Evolutionary conservation across 768 basidiomycete genomes (phyloP).

Genomic region (Tricholoma sp.): DNA sequence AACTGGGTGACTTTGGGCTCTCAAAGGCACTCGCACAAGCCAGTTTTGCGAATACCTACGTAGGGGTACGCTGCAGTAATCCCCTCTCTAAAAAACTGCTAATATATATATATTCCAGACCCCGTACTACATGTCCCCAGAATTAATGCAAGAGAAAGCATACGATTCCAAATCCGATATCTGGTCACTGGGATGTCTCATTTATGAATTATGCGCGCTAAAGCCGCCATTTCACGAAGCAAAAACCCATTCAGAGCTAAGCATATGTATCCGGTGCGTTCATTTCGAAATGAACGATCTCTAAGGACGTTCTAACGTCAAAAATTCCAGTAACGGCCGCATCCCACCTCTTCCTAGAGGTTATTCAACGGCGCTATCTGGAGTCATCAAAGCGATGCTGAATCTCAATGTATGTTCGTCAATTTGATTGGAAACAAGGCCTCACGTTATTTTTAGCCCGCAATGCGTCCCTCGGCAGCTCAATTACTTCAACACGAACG

Average conservation of each 20-base stretch:
- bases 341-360: conserved; percentile 85
- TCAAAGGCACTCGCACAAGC: conserved; percentile 88
- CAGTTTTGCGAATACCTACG: conserved; percentile 93
- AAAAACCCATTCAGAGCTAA: conserved; percentile 83
- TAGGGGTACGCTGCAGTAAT: conserved; percentile 60
- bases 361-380: conserved; percentile 67
- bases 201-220: conserved; percentile 93
- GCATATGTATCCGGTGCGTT: conserved; percentile 69
- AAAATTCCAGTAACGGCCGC: conserved; percentile 61
- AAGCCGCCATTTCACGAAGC: conserved; percentile 94
- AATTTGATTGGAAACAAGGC: background rate
- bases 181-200: conserved; percentile 96
- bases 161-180: conserved; percentile 99
- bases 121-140: conserved; percentile 99
- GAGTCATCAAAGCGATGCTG: conserved; percentile 84
- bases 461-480: conserved; percentile 79
- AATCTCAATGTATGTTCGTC: conserved; percentile 63
- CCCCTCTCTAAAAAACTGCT: background rate
- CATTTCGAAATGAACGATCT: background rate
- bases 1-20: conserved; percentile 95
- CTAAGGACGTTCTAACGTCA: background rate
- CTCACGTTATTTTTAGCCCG: conserved; percentile 46
- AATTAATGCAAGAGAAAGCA: conserved; percentile 93
- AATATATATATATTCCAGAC: conserved; percentile 51
- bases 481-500: conserved; percentile 81